Evolutionary conservation across 768 basidiomycete species (phyloP).

Genomic region (Hericium erinaceus): DNA sequence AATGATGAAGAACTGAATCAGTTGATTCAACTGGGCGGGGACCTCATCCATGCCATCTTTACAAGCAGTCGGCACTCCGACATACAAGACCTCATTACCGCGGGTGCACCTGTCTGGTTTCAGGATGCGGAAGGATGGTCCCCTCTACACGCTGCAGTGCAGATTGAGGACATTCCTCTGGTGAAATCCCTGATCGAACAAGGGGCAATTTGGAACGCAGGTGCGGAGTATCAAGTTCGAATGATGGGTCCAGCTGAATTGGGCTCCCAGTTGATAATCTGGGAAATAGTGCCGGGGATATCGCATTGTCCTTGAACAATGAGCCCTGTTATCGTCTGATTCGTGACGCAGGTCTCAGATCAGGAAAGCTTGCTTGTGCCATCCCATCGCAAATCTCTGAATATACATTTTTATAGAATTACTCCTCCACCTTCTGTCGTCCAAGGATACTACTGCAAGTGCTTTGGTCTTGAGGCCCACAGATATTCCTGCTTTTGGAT

Average conservation of each 20-base stretch:
- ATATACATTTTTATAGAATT: conserved; percentile 40
- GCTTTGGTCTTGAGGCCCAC: conserved; percentile 35
- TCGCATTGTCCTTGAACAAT: conserved; percentile 83
- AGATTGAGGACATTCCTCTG: conserved; percentile 54
- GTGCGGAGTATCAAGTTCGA: conserved; percentile 27
- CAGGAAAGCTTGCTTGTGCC: conserved; percentile 44
- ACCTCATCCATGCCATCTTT: conserved; percentile 51
- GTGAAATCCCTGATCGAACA: conserved; percentile 60
- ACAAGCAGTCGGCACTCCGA: conserved; percentile 32
- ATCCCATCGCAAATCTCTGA: neutral
- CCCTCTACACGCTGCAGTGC: conserved; percentile 80
- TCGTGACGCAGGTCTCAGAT: conserved; percentile 86
- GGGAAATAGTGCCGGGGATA: conserved; percentile 80
- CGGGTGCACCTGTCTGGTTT: conserved; percentile 82
- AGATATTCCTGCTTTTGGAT: conserved; percentile 51
- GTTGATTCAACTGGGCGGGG: conserved; percentile 38
- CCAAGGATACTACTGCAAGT: conserved; percentile 23
- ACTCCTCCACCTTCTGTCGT: conserved; percentile 54
- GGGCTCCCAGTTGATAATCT: conserved; percentile 55
- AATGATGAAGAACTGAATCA: conserved; percentile 16
- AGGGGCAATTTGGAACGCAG: conserved; percentile 89
- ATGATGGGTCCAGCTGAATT: neutral
- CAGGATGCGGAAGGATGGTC: conserved; percentile 78
- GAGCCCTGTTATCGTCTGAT: conserved; percentile 64
- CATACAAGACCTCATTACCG: conserved; percentile 43